phyloP scores from a whole-genome alignment of 108 stramenopile species.

The Fragilaria crotonensis region DNA sequence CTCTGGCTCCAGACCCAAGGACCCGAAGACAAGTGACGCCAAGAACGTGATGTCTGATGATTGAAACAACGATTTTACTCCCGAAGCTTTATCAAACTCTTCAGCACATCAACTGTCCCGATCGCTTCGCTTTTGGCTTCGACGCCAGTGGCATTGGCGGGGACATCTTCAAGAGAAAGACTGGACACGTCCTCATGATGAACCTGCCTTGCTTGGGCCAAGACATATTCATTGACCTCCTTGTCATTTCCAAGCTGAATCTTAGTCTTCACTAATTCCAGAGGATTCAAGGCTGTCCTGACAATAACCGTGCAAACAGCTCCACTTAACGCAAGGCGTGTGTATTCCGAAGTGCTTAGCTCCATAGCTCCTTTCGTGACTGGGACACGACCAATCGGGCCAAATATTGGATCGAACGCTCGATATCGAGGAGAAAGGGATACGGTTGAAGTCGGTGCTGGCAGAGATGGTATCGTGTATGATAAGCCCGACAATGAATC shows the following conservation, averaged over 20 bases:
- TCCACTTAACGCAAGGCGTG: slow-evolving; percentile 63
- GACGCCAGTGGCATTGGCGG: background rate
- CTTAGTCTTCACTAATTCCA: slow-evolving; percentile 87
- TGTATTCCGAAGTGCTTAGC: slow-evolving; percentile 61
- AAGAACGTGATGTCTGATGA: slow-evolving; percentile 87
- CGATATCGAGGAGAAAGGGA: slow-evolving; percentile 41
- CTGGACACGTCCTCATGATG: background rate
- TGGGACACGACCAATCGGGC: slow-evolving; percentile 66
- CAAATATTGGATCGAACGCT: slow-evolving; percentile 78
- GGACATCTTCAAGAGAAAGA: slow-evolving; percentile 35
- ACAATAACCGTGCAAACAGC: slow-evolving; percentile 81
- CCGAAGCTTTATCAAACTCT: slow-evolving; percentile 53
- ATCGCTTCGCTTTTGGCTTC: slow-evolving; percentile 16
- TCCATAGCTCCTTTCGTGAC: slow-evolving; percentile 62
- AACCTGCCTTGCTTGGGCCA: background rate
- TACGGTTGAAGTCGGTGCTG: slow-evolving; percentile 19
- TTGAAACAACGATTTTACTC: slow-evolving; percentile 67
- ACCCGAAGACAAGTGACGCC: slow-evolving; percentile 75
- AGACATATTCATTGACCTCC: slow-evolving; percentile 50
- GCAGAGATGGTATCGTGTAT: slow-evolving; percentile 52
- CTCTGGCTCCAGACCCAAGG: slow-evolving; percentile 89
- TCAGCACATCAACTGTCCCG: slow-evolving; percentile 53
- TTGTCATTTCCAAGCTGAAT: slow-evolving; percentile 74
- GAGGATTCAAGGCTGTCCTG: slow-evolving; percentile 72
- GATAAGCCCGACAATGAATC: slow-evolving; percentile 7